phyloP scores from a whole-genome alignment of 768 basidiomycete genomes.

The Lactarius vividus region DNA sequence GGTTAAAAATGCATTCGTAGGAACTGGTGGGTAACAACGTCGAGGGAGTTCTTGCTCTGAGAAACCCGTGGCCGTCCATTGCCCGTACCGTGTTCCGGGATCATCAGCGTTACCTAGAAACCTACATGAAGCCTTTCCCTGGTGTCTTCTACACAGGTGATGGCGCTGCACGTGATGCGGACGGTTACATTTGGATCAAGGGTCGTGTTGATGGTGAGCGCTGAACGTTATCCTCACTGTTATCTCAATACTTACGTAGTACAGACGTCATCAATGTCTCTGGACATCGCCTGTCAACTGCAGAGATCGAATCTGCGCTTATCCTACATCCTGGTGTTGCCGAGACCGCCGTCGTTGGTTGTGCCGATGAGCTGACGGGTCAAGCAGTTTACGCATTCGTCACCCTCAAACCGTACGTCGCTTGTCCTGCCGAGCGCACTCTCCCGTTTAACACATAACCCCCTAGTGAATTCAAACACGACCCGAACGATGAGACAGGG shows the following conservation, averaged over 20 bases:
- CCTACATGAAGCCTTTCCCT: constrained; percentile 84
- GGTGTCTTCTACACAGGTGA: constrained; percentile 97
- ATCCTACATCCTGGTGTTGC: constrained; percentile 95
- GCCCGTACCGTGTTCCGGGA: constrained; percentile 91
- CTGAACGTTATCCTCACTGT: constrained; percentile 1
- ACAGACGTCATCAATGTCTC: constrained; percentile 97
- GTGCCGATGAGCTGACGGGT: constrained; percentile 83
- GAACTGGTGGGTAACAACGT: constrained; percentile 76
- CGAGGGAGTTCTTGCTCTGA: constrained; percentile 87
- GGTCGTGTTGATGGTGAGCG: constrained; percentile 87
- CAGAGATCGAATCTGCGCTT: constrained; percentile 96
- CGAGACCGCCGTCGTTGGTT: constrained; percentile 92
- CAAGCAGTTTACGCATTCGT: constrained; percentile 96
- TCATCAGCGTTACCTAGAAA: constrained; percentile 81
- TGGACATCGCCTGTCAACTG: constrained; percentile 94
- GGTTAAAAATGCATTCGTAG: constrained; percentile 31
- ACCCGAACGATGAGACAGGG: constrained; percentile 61
- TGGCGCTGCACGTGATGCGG: constrained; percentile 88
- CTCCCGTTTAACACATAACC: neutral
- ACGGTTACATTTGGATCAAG: constrained; percentile 99
- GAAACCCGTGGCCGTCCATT: constrained; percentile 91
- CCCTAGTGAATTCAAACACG: constrained; percentile 73
- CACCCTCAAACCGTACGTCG: constrained; percentile 86
- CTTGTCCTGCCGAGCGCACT: neutral
- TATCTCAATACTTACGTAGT: constrained; percentile 6